Percentiles rank a stretch among this genome's conserved stretches.
These are phyloP conservation scores for Aureobasidium vineae DNA, from an alignment of 2,329 filamentous ascomycete species.

Conservation along the genomic window DNA sequence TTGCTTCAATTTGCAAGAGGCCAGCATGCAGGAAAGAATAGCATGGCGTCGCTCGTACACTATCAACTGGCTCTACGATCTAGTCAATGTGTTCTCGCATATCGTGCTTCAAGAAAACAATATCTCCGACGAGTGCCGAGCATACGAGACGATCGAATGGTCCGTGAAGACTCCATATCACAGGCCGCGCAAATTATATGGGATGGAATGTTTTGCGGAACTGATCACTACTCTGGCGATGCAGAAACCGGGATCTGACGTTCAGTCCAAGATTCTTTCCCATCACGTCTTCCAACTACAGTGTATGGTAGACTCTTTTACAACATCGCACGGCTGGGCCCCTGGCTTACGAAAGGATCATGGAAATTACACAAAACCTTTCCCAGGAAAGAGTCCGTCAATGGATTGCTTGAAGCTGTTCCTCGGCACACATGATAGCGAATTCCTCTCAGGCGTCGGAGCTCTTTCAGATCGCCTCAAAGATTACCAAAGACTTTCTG, in stretches of 20 bases:
- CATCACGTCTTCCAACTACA: neutral
- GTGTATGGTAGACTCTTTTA: neutral
- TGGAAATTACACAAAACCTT: neutral
- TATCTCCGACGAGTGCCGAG: neutral
- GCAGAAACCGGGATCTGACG: neutral
- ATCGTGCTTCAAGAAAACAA: neutral
- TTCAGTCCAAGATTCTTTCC: neutral
- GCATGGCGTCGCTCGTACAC: neutral
- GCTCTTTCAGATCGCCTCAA: too few relatives aligned
- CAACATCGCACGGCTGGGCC: neutral
- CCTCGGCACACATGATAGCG: neutral
- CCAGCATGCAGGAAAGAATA: neutral
- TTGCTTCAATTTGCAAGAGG: neutral
- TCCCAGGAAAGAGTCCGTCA: neutral
- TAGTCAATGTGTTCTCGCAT: neutral
- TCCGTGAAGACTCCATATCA: neutral
- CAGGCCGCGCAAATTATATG: neutral
- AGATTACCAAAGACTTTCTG: too few relatives aligned
- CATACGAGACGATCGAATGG: neutral
- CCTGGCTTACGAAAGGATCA: neutral
- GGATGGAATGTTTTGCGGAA: neutral
- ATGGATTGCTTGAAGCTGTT: neutral
- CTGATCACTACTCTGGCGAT: neutral
- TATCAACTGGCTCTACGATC: slow-evolving; percentile 7
- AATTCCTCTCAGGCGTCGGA: neutral